Conservation (phyloP, 805 yeast species). For the Cyberlindnera petersonii region DNA sequence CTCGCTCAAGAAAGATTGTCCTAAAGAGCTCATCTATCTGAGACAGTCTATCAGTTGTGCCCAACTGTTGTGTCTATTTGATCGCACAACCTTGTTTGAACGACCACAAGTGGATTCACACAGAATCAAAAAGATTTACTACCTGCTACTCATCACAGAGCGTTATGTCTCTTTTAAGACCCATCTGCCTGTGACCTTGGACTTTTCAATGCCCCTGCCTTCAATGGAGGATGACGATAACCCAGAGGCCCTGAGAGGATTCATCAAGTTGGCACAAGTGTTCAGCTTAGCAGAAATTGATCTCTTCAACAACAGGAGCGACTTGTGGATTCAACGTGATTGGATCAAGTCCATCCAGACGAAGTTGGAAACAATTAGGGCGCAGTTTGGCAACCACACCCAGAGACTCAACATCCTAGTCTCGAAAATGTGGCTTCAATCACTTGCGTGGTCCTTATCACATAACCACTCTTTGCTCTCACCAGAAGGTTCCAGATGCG, state of each 20-base stretch:
- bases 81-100: conserved; percentile 8
- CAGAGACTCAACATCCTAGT: conserved; percentile 22
- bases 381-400: conserved; percentile 6
- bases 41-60: conserved; percentile 24
- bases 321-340: conserved; percentile 13
- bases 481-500: background rate
- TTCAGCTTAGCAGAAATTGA: conserved; percentile 20
- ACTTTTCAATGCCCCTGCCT: conserved; percentile 21
- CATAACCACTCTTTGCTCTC: conserved; percentile 11
- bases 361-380: conserved; percentile 11
- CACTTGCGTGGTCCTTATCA: conserved; percentile 24
- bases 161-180: conserved; percentile 20
- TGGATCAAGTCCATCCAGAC: conserved; percentile 20
- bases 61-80: conserved; percentile 20
- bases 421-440: conserved; percentile 24
- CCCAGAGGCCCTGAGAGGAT: conserved; percentile 23
- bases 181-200: conserved; percentile 21
- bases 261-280: conserved; percentile 22
- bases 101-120: conserved; percentile 18
- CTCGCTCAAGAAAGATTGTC: conserved; percentile 8
- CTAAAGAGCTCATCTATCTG: conserved; percentile 18
- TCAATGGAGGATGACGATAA: conserved; percentile 23
- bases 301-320: conserved; percentile 7
- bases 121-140: conserved; percentile 22
- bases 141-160: conserved; percentile 23